Evolutionary conservation across 2,329 filamentous ascomycete species (phyloP).

Genomic region (Podosphaera leucotricha): DNA sequence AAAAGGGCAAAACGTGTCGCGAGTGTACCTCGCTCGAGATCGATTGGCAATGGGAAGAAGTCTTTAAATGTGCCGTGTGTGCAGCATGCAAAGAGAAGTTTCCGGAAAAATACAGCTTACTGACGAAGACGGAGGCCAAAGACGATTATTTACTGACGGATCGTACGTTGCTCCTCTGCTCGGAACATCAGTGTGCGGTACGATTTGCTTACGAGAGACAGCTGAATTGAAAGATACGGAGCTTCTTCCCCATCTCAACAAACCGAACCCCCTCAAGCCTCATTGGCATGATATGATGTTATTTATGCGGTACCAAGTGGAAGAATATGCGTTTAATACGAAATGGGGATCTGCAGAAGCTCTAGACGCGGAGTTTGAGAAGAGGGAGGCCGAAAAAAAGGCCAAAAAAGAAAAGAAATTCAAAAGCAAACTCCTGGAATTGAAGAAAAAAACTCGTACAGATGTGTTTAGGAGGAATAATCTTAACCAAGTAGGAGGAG

Average conservation of each 20-base stretch:
- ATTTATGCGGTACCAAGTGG: conserved; percentile 78
- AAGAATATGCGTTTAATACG: conserved; percentile 68
- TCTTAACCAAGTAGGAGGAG: conserved; percentile 24
- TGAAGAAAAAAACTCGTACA: conserved; percentile 83
- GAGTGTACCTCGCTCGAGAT: conserved; percentile 74
- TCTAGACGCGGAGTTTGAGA: conserved; percentile 71
- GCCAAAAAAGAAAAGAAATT: conserved; percentile 77
- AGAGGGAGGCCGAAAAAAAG: conserved; percentile 58
- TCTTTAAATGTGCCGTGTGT: conserved; percentile 57
- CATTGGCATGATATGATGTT: conserved; percentile 99
- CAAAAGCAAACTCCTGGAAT: conserved; percentile 61
- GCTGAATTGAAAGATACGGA: conserved; percentile 79
- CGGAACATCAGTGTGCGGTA: no score
- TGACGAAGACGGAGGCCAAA: conserved; percentile 90
- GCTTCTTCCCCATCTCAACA: conserved; percentile 64
- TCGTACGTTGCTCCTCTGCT: conserved; percentile 27
- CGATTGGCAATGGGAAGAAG: conserved; percentile 84
- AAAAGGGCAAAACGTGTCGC: conserved; percentile 47
- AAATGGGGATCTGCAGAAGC: conserved; percentile 84
- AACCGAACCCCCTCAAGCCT: conserved; percentile 83
- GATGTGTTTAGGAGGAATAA: conserved; percentile 64
- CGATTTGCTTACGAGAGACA: conserved; percentile 15
- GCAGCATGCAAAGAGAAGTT: conserved; percentile 64
- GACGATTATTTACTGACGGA: conserved; percentile 93
- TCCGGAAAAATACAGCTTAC: conserved; percentile 79